Base-by-base conservation (phyloP, 2,329 filamentous ascomycete genomes). In the Trichoderma pleuroti region DNA sequence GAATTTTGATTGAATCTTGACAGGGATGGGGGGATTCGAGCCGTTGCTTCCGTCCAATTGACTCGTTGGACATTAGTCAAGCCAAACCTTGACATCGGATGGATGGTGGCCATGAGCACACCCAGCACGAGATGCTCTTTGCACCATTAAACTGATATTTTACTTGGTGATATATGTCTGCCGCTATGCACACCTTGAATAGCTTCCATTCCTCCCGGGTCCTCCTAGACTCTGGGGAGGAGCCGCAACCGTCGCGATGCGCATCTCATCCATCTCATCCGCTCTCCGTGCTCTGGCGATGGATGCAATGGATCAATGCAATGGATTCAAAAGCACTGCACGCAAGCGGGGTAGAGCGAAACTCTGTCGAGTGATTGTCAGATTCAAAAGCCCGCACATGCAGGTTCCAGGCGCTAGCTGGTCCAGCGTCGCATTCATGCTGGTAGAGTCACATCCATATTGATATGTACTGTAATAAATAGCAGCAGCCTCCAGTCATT, bases 341-440 rank as follows among this genome's bases (percentile, higher is more conserved):
- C 14, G 26, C 65, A 34, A 57, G 54, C 54, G 65, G 65, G 65
- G 65, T 68, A 42, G 54, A n/a, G 24, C 39, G 36, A 59, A 46
- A 68, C 65, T 60, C 52, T 46, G 52, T 59, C 12, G 28, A n/a
- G 10, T 21, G n/a, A n/a, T 59, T 7, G 54, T 34, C 16, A 67
- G 63, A 66, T 66, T 56, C 54, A 26, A 68, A 66, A 68, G 18
- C 49, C 52, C 24, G 52, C 36, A 57, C 39, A 60, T 68, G 66
- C 56, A 68, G 56, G 54, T 68, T 52, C 56, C 56, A 49, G 12
- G 28, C 30, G 36, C 42, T 68, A 68, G 14, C 7, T 42, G 14
- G 8, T 3, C 21, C n/a, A 30, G 24, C n/a, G 61, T 46, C 61
- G 39, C 46, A 52, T 52, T 24, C 21, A 52, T 52, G 46, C 46